Evolutionary conservation across 441 rosid species (phyloP).

Genomic region (Populus tomentosa): DNA sequence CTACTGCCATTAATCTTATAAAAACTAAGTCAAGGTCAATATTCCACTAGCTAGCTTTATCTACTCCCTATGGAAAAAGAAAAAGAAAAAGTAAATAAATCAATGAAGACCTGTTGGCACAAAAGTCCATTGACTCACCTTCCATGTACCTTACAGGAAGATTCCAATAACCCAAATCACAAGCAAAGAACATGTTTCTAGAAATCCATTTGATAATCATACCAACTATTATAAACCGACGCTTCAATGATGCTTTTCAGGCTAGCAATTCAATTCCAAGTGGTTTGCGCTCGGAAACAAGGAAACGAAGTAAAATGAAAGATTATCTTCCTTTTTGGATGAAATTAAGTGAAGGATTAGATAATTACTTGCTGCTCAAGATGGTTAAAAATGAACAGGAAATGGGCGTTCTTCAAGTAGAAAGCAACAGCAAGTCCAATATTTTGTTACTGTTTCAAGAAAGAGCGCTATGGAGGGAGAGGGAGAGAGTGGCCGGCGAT

Average conservation of each 20-base stretch:
- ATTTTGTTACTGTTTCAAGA: no score
- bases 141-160: neutral
- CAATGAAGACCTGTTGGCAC: neutral
- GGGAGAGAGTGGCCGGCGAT: no score
- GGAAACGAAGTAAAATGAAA: no score
- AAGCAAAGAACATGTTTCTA: neutral
- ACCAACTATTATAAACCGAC: no score
- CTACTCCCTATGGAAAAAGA: neutral
- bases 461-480: no score
- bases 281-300: no score
- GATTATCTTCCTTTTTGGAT: no score
- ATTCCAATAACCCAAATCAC: neutral
- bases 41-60: neutral
- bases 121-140: neutral
- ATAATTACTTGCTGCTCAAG: neutral
- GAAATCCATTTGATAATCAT: no score
- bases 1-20: neutral
- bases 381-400: neutral
- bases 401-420: no score
- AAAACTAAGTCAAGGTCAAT: neutral
- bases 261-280: no score
- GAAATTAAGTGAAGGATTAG: neutral
- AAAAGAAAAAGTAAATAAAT: neutral
- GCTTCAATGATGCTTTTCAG: no score
- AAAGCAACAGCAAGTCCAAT: neutral